Evolutionary conservation across 2,329 filamentous ascomycete genomes (phyloP).

Genomic region (Fusarium duplospermum): DNA sequence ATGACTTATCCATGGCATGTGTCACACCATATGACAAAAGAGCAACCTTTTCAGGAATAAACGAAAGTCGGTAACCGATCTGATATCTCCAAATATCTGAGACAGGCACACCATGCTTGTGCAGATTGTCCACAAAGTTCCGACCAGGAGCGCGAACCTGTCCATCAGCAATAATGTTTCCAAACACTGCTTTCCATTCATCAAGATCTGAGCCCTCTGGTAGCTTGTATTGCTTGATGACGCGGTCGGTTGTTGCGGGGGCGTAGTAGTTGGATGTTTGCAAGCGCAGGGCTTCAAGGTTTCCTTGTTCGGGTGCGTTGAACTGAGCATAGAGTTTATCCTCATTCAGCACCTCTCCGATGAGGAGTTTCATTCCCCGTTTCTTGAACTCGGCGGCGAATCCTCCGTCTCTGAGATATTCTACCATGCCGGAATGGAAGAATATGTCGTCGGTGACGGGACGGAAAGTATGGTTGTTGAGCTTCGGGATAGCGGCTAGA

Average conservation of each 20-base stretch:
- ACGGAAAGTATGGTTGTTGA: slow-evolving; percentile 59
- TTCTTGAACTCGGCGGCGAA: slow-evolving; percentile 53
- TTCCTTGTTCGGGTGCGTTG: slow-evolving; percentile 49
- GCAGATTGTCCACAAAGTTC: slow-evolving; percentile 47
- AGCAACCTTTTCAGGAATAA: slow-evolving; percentile 54
- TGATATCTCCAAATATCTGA: slow-evolving; percentile 55
- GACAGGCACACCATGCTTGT: slow-evolving; percentile 47
- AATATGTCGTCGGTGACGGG: slow-evolving; percentile 57
- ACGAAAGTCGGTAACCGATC: slow-evolving; percentile 56
- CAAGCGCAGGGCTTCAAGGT: slow-evolving; percentile 48
- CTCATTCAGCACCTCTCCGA: slow-evolving; percentile 58
- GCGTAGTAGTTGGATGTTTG: slow-evolving; percentile 59
- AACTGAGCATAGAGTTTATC: slow-evolving; percentile 57
- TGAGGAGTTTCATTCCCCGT: slow-evolving; percentile 51
- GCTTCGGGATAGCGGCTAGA: slow-evolving; percentile 48
- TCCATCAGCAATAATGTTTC: slow-evolving; percentile 52
- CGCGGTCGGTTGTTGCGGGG: slow-evolving; percentile 50
- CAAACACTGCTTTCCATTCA: slow-evolving; percentile 53
- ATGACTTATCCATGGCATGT: slow-evolving; percentile 56
- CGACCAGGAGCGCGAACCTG: slow-evolving; percentile 54
- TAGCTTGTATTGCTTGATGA: slow-evolving; percentile 51
- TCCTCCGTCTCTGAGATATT: slow-evolving; percentile 50
- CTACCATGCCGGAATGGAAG: slow-evolving; percentile 51
- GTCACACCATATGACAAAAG: slow-evolving; percentile 49
- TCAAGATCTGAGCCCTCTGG: slow-evolving; percentile 45